A percentile compares a stretch with the other conserved stretches of the same genome.
These are phyloP conservation scores for Yamadazyma buinensis DNA, from an alignment of 1,139 yeast species.

Conservation along the genomic window DNA sequence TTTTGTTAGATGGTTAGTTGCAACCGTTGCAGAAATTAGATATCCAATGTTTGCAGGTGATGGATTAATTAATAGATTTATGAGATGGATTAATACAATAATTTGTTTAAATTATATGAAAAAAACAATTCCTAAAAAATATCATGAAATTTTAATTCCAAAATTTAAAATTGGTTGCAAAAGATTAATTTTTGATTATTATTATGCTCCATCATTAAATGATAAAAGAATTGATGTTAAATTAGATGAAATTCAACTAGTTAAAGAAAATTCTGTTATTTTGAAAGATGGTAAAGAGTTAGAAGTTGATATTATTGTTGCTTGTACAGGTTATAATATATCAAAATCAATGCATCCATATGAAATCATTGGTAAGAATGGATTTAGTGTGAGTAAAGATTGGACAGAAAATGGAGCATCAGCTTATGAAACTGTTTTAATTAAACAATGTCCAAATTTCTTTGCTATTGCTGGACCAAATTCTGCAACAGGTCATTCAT, in stretches of 20 bases:
- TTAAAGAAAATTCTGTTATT: conserved; percentile 28
- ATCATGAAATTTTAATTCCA: conserved; percentile 31
- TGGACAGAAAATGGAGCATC: conserved; percentile 32
- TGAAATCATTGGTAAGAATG: conserved; percentile 26
- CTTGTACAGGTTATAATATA: conserved; percentile 42
- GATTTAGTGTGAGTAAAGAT: conserved; percentile 15
- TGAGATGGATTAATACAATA: conserved; percentile 23
- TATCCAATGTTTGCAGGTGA: conserved; percentile 36
- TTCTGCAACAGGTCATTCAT: conserved; percentile 42
- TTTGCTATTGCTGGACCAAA: conserved; percentile 42
- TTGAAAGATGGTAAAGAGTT: conserved; percentile 27
- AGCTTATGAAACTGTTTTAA: conserved; percentile 35
- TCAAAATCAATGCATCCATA: conserved; percentile 18
- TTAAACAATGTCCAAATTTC: conserved; percentile 34
- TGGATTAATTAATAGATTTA: conserved; percentile 22
- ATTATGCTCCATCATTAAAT: conserved; percentile 30
- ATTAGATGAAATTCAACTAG: conserved; percentile 21
- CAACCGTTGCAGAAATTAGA: conserved; percentile 29
- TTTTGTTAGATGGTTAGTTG: conserved; percentile 26
- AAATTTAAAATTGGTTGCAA: conserved; percentile 43
- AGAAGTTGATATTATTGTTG: conserved; percentile 39
- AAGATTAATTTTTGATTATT: conserved; percentile 37
- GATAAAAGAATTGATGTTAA: conserved; percentile 30
- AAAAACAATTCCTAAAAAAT: conserved; percentile 30
- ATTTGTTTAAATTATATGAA: conserved; percentile 27